Conservation (phyloP, 768 basidiomycete species). For the Chalciporus sphaerocephalus region DNA sequence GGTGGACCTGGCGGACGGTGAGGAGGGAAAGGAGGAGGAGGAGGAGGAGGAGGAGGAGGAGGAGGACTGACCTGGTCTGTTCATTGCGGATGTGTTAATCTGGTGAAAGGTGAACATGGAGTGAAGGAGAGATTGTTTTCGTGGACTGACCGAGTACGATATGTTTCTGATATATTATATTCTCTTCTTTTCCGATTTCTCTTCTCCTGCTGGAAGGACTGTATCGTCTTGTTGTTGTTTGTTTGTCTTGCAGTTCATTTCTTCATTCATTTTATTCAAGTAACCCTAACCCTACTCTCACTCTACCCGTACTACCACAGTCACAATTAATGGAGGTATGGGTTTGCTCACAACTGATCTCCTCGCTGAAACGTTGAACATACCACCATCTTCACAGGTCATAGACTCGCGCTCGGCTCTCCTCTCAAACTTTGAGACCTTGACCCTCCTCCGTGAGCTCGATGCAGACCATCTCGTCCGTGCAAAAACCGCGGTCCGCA, state of each 20-base stretch:
- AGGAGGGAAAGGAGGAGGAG: conserved; percentile 21
- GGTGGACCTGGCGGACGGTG: conserved; percentile 55
- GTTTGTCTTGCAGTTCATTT: too few species aligned
- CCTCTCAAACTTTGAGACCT: conserved; percentile 85
- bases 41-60: conserved; percentile 8
- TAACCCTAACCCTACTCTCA: conserved; percentile 24
- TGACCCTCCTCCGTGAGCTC: conserved; percentile 69
- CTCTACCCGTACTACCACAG: conserved; percentile 18
- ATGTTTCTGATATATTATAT: conserved; percentile 6
- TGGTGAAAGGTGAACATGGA: neutral
- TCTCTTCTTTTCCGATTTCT: conserved; percentile 14
- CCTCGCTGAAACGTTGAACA: too few species aligned
- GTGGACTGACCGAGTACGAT: conserved; percentile 6
- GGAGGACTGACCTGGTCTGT: conserved; percentile 51
- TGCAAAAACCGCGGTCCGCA: conserved; percentile 62
- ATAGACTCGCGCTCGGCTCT: conserved; percentile 66
- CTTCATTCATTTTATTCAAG: neutral
- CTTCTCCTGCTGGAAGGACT: conserved; percentile 13
- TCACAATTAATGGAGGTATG: conserved; percentile 4
- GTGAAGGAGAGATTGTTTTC: neutral
- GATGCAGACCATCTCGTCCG: conserved; percentile 69
- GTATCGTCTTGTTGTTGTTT: conserved; percentile 24
- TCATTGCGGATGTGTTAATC: conserved; percentile 36
- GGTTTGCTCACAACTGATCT: neutral
- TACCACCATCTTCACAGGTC: conserved; percentile 8